Evolutionary conservation across 2,329 filamentous ascomycete genomes (phyloP), one percentile per base, ranked within the genome.

Genomic region (Cryphonectria parasitica): DNA sequence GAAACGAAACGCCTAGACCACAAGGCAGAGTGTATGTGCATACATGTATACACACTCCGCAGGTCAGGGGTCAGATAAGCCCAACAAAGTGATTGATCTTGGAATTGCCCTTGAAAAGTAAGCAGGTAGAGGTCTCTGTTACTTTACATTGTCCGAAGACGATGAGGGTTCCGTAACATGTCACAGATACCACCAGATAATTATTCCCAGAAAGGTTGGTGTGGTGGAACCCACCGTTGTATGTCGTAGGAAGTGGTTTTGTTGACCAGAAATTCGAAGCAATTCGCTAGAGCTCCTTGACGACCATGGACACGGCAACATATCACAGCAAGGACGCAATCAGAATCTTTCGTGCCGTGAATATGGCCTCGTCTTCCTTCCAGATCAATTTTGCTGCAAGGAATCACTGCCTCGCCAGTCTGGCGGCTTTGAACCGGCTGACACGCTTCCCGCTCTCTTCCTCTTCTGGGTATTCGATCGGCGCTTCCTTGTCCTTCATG

Each of bases 341-440:
- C 15, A 13, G 19, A 22, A 10, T 15, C 19, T 28, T 39, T 39
- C 28, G n/a, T 17, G 22, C 15, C 39, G 28, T 10, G 25, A 45
- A 19, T n/a, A 11, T 28, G 43, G 43, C 41, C 41, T 52, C 8
- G 25, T 45, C 41, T 34, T 28, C 25, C 41, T 45, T 34, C 25
- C 25, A 56, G 19, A 25, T 43, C 34, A 19, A 3, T 45, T n/a
- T 19, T 41, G n/a, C 28, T 43, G 28, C 36, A 39, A 31, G 7
- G 4, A 28, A 28, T 62, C 67, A 89, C 71, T 85, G 82, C 77
- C 80, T 85, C 39, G 86, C 86, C 69, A 93, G 80, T 73, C 89
- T 86, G 2, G 91, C 91, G 64, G 91, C 91, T 82, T 89, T 92
- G 82, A 94, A 94, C 72, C 90, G 87, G 82, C 91, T 94, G 74